A percentile compares a stretch with the other conserved stretches of the same genome.
These are phyloP conservation scores for Fusarium poae DNA, from an alignment of 2,329 filamentous ascomycete genomes.

Conservation along the genomic window DNA sequence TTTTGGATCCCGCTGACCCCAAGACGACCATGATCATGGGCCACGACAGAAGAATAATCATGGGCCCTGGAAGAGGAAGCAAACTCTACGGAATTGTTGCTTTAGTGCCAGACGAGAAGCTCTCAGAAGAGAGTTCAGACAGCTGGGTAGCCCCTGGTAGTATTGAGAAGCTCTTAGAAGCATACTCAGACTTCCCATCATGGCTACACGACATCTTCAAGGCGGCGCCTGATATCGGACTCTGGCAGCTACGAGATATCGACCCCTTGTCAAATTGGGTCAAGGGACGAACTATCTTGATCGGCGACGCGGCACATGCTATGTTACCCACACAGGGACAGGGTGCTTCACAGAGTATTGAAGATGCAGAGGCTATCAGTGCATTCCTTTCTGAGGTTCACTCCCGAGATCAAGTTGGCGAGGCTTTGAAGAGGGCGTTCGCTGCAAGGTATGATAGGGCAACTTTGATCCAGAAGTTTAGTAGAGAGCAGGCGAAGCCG, in stretches of 20 bases:
- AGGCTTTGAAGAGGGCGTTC: slow-evolving; percentile 15
- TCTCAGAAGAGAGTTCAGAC: slow-evolving; percentile 34
- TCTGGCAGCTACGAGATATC: slow-evolving; percentile 26
- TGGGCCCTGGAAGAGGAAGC: slow-evolving; percentile 37
- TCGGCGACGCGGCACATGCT: slow-evolving; percentile 19
- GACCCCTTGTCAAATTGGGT: slow-evolving; percentile 21
- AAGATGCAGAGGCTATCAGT: slow-evolving; percentile 16
- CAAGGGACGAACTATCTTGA: slow-evolving; percentile 16
- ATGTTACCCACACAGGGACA: slow-evolving; percentile 24
- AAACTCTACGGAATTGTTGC: slow-evolving; percentile 42
- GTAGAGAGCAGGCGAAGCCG: slow-evolving; percentile 39
- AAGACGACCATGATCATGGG: slow-evolving; percentile 43
- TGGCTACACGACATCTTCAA: slow-evolving; percentile 22
- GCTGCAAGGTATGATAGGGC: slow-evolving; percentile 30
- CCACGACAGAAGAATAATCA: slow-evolving; percentile 41
- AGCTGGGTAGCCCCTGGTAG: slow-evolving; percentile 43
- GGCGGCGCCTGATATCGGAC: slow-evolving; percentile 3
- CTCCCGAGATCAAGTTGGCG: not conserved
- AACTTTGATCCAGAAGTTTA: slow-evolving; percentile 40
- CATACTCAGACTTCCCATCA: slow-evolving; percentile 27
- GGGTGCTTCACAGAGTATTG: slow-evolving; percentile 22
- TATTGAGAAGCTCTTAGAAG: slow-evolving; percentile 35
- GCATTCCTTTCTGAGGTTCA: slow-evolving; percentile 4
- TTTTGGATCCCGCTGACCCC: slow-evolving; percentile 23
- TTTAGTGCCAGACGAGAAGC: slow-evolving; percentile 38